A percentile compares a stretch with the other conserved stretches of the same genome.
Conservation (phyloP, 78 protist genomes). For the Tieghemostelium lacteum region DNA sequence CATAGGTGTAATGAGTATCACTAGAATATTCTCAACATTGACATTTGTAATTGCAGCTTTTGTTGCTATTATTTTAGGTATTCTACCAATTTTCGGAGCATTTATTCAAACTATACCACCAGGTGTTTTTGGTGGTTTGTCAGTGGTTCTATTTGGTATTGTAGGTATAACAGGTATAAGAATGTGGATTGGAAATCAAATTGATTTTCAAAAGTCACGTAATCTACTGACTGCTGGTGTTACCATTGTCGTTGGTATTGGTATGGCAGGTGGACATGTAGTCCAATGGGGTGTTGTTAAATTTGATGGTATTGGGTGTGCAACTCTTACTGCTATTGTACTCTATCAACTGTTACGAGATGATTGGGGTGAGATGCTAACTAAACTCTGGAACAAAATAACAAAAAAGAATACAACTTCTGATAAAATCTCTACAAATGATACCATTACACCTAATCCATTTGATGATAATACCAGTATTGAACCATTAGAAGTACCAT, state of each 20-base stretch:
- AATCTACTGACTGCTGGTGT: conserved; percentile 34
- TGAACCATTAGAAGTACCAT: too few species aligned
- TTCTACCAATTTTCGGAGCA: conserved; percentile 29
- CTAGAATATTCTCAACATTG: conserved; percentile 12
- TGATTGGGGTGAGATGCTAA: conserved; percentile 14
- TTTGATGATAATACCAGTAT: too few species aligned
- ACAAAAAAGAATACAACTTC: too few species aligned
- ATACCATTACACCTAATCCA: too few species aligned
- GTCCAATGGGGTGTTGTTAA: conserved; percentile 29
- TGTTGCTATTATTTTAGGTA: conserved; percentile 21
- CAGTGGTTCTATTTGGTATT: conserved; percentile 45
- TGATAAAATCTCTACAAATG: too few species aligned
- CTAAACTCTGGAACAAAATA: too few species aligned
- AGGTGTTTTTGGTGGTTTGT: conserved; percentile 47
- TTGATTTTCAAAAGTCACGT: conserved; percentile 27
- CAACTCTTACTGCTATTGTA: conserved; percentile 8
- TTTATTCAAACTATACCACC: conserved; percentile 49
- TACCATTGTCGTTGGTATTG: conserved; percentile 20
- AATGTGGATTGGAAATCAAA: conserved; percentile 2
- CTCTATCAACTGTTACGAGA: conserved; percentile 42
- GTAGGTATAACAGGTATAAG: conserved; percentile 23
- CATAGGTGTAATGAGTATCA: conserved; percentile 63
- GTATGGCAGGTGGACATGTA: conserved; percentile 8
- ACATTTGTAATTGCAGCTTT: not conserved
- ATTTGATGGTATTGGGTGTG: conserved; percentile 38